Evolutionary conservation across 768 basidiomycete species (phyloP).

Genomic region (Cystobasidium tubakii): DNA sequence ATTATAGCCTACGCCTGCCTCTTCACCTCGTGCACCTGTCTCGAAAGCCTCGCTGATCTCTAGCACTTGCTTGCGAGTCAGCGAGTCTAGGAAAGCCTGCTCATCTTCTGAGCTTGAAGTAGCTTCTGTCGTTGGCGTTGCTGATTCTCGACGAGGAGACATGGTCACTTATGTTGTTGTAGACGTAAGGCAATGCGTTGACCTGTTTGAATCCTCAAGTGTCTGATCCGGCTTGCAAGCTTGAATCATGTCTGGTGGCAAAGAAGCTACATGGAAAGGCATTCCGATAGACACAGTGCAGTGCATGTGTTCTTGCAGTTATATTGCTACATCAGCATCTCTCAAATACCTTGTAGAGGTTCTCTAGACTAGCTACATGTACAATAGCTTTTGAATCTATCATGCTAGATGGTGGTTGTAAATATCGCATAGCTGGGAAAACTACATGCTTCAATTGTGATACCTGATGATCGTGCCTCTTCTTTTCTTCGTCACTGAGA

Average conservation of each 20-base stretch:
- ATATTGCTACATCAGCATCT: slow-evolving; percentile 58
- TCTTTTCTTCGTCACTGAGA: slow-evolving; percentile 39
- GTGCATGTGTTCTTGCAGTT: not conserved
- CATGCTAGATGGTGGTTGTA: slow-evolving; percentile 63
- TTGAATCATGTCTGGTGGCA: not conserved
- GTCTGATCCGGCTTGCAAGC: too few species aligned
- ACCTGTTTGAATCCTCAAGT: too few species aligned
- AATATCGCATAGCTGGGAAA: slow-evolving; percentile 78
- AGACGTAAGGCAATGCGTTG: too few species aligned
- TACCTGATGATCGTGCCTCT: slow-evolving; percentile 51
- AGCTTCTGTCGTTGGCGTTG: not conserved
- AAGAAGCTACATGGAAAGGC: not conserved
- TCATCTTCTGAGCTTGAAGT: slow-evolving; percentile 14
- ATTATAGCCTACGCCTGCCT: not conserved
- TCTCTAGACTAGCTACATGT: slow-evolving; percentile 81
- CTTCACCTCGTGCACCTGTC: not conserved
- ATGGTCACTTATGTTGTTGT: too few species aligned
- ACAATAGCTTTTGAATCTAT: slow-evolving; percentile 65
- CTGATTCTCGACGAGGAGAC: not conserved
- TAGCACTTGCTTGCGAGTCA: slow-evolving; percentile 31
- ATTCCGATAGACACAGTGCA: not conserved
- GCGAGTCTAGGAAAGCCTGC: not conserved
- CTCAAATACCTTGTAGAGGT: slow-evolving; percentile 91
- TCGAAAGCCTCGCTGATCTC: slow-evolving; percentile 41
- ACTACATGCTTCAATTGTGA: slow-evolving; percentile 90